phyloP scores from a whole-genome alignment of 495 filamentous ascomycete species.

The Penicillium goetzii region DNA sequence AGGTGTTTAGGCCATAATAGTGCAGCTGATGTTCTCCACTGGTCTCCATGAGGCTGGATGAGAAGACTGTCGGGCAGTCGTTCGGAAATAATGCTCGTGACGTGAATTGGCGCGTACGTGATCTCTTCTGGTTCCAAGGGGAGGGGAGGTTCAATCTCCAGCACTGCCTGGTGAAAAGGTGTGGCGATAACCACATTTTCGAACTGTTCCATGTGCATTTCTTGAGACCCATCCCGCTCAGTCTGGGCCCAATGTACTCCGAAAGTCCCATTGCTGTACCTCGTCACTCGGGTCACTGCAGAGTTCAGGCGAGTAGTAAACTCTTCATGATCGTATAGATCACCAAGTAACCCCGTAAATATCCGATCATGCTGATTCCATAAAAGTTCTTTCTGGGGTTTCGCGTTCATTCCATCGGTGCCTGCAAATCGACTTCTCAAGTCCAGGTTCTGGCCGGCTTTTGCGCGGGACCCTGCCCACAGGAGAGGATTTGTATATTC shows the following conservation, averaged over 20 bases:
- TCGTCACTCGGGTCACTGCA: not conserved
- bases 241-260: not conserved
- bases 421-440: not conserved
- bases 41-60: not conserved
- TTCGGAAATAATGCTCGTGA: constrained; percentile 1
- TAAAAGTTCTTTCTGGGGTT: not conserved
- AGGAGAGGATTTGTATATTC: not conserved
- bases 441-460: not conserved
- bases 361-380: constrained; percentile 2
- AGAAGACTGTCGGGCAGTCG: not conserved
- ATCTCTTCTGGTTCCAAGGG: not conserved
- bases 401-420: not conserved
- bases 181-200: constrained; percentile 4
- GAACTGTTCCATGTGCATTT: not conserved
- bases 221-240: not conserved
- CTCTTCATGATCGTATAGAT: not conserved
- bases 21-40: not conserved
- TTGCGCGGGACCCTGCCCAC: not conserved
- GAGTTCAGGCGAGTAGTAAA: not conserved
- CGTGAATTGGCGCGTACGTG: constrained; percentile 1
- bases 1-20: not conserved
- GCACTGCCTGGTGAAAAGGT: constrained; percentile 8
- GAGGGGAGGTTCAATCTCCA: constrained; percentile 7
- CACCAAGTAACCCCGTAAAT: not conserved
- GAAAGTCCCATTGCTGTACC: not conserved